These are phyloP conservation scores for Deuterostichococcus epilithicus DNA, from an alignment of 139 green algal species.

Conservation along the genomic window DNA sequence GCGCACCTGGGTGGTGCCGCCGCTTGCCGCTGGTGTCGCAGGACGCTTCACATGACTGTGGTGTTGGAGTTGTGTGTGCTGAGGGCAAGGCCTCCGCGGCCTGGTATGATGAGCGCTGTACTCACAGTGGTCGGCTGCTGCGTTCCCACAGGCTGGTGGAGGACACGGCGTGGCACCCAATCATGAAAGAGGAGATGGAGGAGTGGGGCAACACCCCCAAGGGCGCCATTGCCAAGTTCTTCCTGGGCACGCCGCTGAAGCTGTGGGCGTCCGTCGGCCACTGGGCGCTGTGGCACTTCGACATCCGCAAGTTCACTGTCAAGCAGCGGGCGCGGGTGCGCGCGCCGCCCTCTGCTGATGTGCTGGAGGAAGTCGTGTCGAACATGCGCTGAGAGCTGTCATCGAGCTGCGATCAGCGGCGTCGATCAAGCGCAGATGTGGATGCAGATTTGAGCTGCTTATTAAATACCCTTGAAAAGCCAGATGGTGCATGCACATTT, in stretches of 20 bases:
- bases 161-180: conserved; percentile 92
- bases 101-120: background rate
- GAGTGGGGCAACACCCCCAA: conserved; percentile 29
- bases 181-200: conserved; percentile 56
- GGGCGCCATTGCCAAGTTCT: conserved; percentile 56
- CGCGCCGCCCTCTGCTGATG: background rate
- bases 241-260: conserved; percentile 88
- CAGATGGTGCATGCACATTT: too few relatives aligned
- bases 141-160: conserved; percentile 73
- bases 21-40: too few relatives aligned
- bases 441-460: too few relatives aligned
- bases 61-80: too few relatives aligned
- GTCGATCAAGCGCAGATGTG: too few relatives aligned
- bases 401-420: too few relatives aligned
- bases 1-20: too few relatives aligned
- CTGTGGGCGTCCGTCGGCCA: conserved; percentile 85
- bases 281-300: conserved; percentile 90
- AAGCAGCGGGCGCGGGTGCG: conserved; percentile 72
- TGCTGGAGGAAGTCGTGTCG: conserved; percentile 22
- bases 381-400: conserved; percentile 20
- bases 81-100: too few relatives aligned
- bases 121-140: background rate
- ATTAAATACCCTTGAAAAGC: too few relatives aligned
- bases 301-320: conserved; percentile 79
- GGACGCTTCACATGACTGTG: too few relatives aligned